A percentile compares a stretch with the other conserved stretches of the same genome.
phyloP scores from a whole-genome alignment of 73 alveolate species.

The Symbiodinium pilosum region DNA sequence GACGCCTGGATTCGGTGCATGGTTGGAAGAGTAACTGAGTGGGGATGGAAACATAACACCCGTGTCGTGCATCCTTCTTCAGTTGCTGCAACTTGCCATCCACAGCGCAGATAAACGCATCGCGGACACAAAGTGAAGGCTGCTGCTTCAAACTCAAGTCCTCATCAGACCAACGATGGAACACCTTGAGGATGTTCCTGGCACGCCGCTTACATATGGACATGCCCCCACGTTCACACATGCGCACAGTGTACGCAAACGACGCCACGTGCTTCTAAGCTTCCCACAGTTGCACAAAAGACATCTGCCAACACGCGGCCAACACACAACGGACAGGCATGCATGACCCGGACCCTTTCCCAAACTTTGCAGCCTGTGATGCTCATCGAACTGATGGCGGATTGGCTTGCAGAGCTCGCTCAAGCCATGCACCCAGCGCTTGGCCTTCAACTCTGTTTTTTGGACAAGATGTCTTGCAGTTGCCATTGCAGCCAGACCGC shows the following conservation, averaged over 20 bases:
- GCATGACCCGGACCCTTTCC: neutral
- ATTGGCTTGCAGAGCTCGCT: neutral
- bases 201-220: neutral
- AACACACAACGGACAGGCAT: neutral
- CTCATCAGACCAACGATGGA: conserved; percentile 20
- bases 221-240: neutral
- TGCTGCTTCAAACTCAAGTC: neutral
- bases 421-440: neutral
- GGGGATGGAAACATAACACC: conserved; percentile 7
- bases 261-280: neutral
- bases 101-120: conserved; percentile 4
- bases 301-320: neutral
- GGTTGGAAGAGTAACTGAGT: neutral
- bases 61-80: conserved; percentile 1
- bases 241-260: neutral
- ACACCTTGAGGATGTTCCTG: conserved; percentile 4
- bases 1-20: neutral
- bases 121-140: conserved; percentile 1
- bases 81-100: neutral
- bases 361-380: neutral
- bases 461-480: conserved; percentile 1
- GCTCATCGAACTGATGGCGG: conserved; percentile 35
- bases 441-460: neutral
- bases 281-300: neutral
- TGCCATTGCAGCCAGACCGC: conserved; percentile 27